Evolutionary conservation across 495 filamentous ascomycete species (phyloP).

Genomic region (Penicillium coffeae): DNA sequence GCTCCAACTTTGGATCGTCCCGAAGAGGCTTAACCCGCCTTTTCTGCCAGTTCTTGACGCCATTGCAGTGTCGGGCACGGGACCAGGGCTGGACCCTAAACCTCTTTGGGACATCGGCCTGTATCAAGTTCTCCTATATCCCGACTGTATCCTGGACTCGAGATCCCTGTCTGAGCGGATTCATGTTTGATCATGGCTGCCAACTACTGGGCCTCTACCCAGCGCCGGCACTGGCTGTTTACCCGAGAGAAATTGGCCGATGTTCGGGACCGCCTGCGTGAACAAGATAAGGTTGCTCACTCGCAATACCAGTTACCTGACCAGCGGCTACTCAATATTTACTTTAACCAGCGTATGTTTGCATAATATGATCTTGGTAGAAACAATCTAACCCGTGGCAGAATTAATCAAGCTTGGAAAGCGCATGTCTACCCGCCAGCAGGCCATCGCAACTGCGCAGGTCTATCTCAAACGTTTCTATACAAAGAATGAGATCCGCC

Average conservation of each 20-base stretch:
- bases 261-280: slow-evolving; percentile 67
- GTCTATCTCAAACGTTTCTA: slow-evolving; percentile 94
- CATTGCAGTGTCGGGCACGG: slow-evolving; percentile 31
- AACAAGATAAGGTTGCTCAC: slow-evolving; percentile 64
- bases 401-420: slow-evolving; percentile 80
- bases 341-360: slow-evolving; percentile 76
- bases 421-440: slow-evolving; percentile 74
- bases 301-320: slow-evolving; percentile 80
- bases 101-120: slow-evolving; percentile 24
- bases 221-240: slow-evolving; percentile 87
- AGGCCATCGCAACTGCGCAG: slow-evolving; percentile 91
- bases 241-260: slow-evolving; percentile 71
- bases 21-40: background rate
- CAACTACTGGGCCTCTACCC: slow-evolving; percentile 95
- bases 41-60: slow-evolving; percentile 20
- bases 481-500: slow-evolving; percentile 81
- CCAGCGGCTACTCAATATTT: slow-evolving; percentile 78
- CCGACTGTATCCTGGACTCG: background rate
- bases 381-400: slow-evolving; percentile 20
- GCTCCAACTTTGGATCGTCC: slow-evolving; percentile 20
- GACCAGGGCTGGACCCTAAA: slow-evolving; percentile 36
- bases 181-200: slow-evolving; percentile 66
- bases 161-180: too few relatives aligned
- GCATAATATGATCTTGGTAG: slow-evolving; percentile 18
- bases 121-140: background rate